These are phyloP conservation scores for Colletotrichum scovillei DNA, from an alignment of 2,329 filamentous ascomycete species.

Conservation along the genomic window DNA sequence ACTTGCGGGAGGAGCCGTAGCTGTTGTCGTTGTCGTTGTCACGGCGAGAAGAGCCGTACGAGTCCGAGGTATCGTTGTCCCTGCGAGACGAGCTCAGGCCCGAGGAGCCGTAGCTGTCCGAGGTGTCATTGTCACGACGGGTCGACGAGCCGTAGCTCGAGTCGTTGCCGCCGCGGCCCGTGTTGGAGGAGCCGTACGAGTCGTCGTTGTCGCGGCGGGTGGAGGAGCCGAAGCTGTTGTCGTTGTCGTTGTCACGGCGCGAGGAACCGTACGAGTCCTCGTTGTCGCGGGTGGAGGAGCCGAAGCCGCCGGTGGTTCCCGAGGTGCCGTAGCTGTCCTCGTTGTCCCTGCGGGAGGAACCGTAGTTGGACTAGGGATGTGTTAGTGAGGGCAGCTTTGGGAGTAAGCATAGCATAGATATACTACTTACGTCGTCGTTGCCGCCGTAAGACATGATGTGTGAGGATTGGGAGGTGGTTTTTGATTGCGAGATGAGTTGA, in stretches of 20 bases:
- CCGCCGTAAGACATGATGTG: slow-evolving; percentile 58
- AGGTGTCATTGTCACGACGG: slow-evolving; percentile 37
- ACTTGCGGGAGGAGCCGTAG: slow-evolving; percentile 1
- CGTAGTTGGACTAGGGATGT: slow-evolving; percentile 40
- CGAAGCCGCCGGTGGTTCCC: slow-evolving; percentile 36
- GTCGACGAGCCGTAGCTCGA: slow-evolving; percentile 36
- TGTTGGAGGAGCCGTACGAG: slow-evolving; percentile 39
- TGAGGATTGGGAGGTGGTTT: neutral
- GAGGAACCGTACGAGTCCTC: slow-evolving; percentile 39
- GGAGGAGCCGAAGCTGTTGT: slow-evolving; percentile 28
- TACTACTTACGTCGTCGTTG: slow-evolving; percentile 50
- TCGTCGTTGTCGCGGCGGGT: slow-evolving; percentile 18
- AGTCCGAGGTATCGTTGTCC: slow-evolving; percentile 31
- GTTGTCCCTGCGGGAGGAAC: slow-evolving; percentile 22
- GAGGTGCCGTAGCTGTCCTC: slow-evolving; percentile 40
- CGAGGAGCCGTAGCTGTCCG: slow-evolving; percentile 15
- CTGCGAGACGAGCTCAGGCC: slow-evolving; percentile 35
- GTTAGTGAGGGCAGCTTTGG: slow-evolving; percentile 2
- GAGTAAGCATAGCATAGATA: neutral
- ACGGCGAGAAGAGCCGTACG: slow-evolving; percentile 25
- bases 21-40: slow-evolving; percentile 14
- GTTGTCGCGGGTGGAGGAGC: slow-evolving; percentile 32
- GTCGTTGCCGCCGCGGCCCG: slow-evolving; percentile 28
- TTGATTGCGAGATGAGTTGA: neutral
- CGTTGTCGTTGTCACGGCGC: slow-evolving; percentile 35